Evolutionary conservation across 2,329 filamentous ascomycete species (phyloP), one percentile per base, ranked within the genome.

Genomic region (Talaromyces pinophilus): DNA sequence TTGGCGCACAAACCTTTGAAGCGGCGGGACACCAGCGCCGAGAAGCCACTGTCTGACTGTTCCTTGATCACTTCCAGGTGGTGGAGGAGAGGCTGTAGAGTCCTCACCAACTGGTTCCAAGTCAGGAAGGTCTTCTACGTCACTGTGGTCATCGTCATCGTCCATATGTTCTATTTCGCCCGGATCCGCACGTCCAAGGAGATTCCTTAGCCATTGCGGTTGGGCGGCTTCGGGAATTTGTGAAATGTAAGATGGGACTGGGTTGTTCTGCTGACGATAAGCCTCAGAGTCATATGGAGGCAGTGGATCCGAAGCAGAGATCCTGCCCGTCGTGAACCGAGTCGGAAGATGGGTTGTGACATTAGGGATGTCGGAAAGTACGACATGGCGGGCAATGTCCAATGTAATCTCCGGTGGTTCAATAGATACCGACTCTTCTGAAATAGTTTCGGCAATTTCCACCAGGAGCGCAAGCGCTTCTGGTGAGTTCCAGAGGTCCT

Each of bases 401-500:
- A 83, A 71, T 2, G 81, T 82, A 63, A 87, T 84, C 66, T 82
- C 78, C 5, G 77, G 76, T 2, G 78, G 67, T 77, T 85, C 69
- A 76, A 81, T 63, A 72, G 79, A 67, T 75, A 80, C 68, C 79
- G 83, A 68, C 73, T 76, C 72, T 8, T 74, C 76, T 6, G 80
- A 71, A 3, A 86, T 79, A 11, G 84, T 84, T 68, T 87, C 86
- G 54, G 88, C 89, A 17, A 90, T 87, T 72, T 92, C 88, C 35
- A 89, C 84, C 1, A 97, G 85, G 7, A 97, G 79, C 4, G 83
- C 80, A 3, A 85, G 88, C 15, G 87, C 87, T 72, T 92, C 89
- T 0, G 90, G 85, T 3, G 89, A 92, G 74, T 93, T 93, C 93
- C 93, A 97, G 3, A 96, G 81, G 71, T 94, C 91, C 73, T 93